Evolutionary conservation across 2,329 filamentous ascomycete species (phyloP), one percentile per base, ranked within the genome.

Genomic region (Colletotrichum orbiculare): DNA sequence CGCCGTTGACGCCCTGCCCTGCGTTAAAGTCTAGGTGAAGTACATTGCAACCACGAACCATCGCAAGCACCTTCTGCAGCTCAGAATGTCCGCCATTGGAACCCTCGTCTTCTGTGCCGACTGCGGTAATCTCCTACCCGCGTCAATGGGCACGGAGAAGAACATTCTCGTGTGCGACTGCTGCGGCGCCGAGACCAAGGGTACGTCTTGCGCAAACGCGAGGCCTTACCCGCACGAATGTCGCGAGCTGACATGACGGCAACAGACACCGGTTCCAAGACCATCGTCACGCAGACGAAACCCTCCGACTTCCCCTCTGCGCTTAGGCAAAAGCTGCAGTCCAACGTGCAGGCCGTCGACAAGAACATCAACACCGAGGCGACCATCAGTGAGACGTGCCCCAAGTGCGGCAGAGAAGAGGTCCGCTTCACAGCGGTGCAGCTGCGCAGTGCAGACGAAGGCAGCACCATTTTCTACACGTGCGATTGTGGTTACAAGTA

Each of bases 31-130:
- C 43, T 10, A 9, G 25, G 43, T 17, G 11, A 46, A 17, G 8
- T 17, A 17, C 43, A 17, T 9, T n/a, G 10, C 43, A 10, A 9
- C n/a, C 8, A 25, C 55, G 46, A 66, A 61, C 68, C 49, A 55
- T 48, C 58, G 46, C 68, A 69, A 62, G 81, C 71, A 15, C 13
- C 47, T 25, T 25, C 25, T 25, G 4, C 25, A 25, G 25, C 25
- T 25, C 41, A 38, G n/a, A 67, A 97, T 97, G 95, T 89, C 94
- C 69, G 89, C 92, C 15, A 94, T 97, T 70, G 95, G 94, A 60
- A 95, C 94, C 56, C 84, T 98, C 45, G 90, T 97, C 41, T 98
- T 98, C 78, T 98, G 95, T 82, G 92, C 86, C 58, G 92, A 94
- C 76, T 98, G 95, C 77, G 95, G 95, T 67, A 97, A 97, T 76